Evolutionary conservation across 495 filamentous ascomycete genomes (phyloP).

Genomic region (Endocarpon pusillum): DNA sequence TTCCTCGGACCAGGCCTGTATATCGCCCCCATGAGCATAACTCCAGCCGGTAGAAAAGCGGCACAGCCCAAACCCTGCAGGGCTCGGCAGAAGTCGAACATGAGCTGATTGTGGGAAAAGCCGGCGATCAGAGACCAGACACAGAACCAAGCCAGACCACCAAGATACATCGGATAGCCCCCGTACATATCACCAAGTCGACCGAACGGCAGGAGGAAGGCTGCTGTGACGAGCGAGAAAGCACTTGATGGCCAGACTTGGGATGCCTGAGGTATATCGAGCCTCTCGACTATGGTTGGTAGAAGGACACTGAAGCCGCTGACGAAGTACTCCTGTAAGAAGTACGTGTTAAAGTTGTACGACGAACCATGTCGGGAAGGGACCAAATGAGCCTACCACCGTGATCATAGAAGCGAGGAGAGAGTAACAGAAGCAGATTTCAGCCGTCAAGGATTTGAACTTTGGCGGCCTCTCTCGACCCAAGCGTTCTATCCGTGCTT

Average conservation of each 20-base stretch:
- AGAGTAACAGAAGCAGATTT: conserved; percentile 55
- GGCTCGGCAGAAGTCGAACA: conserved; percentile 62
- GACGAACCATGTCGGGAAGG: no score
- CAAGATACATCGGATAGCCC: conserved; percentile 51
- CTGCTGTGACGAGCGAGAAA: conserved; percentile 55
- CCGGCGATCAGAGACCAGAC: conserved; percentile 59
- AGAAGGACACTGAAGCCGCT: conserved; percentile 74
- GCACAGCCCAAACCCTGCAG: conserved; percentile 66
- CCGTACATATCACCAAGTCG: conserved; percentile 65
- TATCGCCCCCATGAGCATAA: conserved; percentile 63
- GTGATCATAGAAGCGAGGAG: conserved; percentile 59
- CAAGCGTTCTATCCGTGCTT: conserved; percentile 36
- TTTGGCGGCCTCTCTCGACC: conserved; percentile 51
- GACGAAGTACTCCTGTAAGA: conserved; percentile 81
- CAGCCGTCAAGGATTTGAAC: conserved; percentile 41
- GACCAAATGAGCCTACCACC: no score
- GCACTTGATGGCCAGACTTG: conserved; percentile 68
- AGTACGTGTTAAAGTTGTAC: no score
- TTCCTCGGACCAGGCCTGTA: conserved; percentile 77
- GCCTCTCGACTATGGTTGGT: conserved; percentile 42
- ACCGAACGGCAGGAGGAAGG: conserved; percentile 62
- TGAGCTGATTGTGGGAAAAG: conserved; percentile 48
- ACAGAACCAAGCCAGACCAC: conserved; percentile 52
- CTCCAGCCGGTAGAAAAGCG: conserved; percentile 57
- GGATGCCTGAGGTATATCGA: conserved; percentile 45